Base-by-base conservation (phyloP, 345 rosid species). In the Carallia brachiata region DNA sequence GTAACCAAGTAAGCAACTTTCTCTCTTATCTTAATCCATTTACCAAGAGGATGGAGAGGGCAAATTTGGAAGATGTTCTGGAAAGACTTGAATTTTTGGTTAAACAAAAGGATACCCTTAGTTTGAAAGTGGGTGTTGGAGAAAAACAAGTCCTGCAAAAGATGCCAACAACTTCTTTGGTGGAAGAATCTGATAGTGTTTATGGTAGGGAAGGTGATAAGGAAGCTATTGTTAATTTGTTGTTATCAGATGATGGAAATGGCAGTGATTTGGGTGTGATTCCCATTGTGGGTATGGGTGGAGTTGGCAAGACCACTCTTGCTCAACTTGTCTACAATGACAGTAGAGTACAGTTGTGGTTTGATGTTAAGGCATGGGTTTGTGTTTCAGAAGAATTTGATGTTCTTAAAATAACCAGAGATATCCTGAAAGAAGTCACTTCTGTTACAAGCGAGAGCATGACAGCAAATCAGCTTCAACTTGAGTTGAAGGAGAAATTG, bases 261-360 rank as follows among this genome's bases (percentile, higher is more conserved):
- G 30, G 65, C 48, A 36, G 17, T 36, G 50, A 37, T 5, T 0
- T 62, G 8, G 4, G 50, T 36, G 65, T 36, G 30, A n/a, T 62
- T n/a, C 48, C 50, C 30, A 62, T 62, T 36, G 65, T 62, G 15
- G 65, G 65, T 62, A 17, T 62, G 31, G 50, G 65, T 62, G 48
- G 65, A 13, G 16, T 62, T 8, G 65, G 65, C 7, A 62, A 62
- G 7, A 62, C 65, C 10, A 36, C 65, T n/a, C 65, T 32, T 32
- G 34, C 34, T 32, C 34, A 32, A 32, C 34, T 32, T 32, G 2
- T 32, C 34, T 32, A 32, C 34, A 32, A 32, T 32, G 34, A 32
- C 4, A 32, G 34, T 32, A 32, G 34, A 4, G 34, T 32, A 32
- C 34, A 32, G 34, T 2, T 1, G 4, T 32, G 52, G 52, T 10